Conservation (phyloP, 2,329 filamentous ascomycete species). For the Nigrospora oryzae region DNA sequence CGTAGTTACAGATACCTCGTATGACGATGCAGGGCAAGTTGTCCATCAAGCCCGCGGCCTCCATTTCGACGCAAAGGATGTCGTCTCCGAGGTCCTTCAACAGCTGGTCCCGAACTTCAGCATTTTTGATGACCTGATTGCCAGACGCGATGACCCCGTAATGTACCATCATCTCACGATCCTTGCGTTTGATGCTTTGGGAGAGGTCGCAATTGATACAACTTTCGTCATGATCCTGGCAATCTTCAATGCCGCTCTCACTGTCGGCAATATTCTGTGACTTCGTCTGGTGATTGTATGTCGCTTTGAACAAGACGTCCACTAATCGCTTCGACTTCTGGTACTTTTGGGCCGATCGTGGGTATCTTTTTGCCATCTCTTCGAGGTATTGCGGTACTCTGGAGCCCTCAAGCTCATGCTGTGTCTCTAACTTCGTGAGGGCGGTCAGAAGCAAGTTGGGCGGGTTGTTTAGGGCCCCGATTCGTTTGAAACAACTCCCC, state of each 20-base stretch:
- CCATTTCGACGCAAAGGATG: constrained; percentile 13
- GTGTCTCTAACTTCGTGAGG: constrained; percentile 7
- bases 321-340: no score
- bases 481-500: constrained; percentile 7
- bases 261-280: background rate
- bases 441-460: constrained; percentile 10
- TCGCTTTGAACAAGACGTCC: no score
- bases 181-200: constrained; percentile 6
- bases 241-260: constrained; percentile 1
- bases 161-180: constrained; percentile 11
- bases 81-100: constrained; percentile 1
- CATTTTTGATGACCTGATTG: constrained; percentile 13
- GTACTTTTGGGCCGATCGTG: no score
- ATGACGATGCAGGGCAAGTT: constrained; percentile 16
- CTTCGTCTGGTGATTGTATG: background rate
- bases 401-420: background rate
- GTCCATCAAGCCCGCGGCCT: constrained; percentile 11
- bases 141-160: constrained; percentile 18
- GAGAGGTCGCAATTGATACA: constrained; percentile 4
- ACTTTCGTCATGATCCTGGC: constrained; percentile 1
- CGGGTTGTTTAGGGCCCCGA: constrained; percentile 10
- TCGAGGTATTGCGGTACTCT: no score
- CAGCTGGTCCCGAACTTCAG: constrained; percentile 9
- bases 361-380: no score
- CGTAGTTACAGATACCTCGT: constrained; percentile 16